Base-by-base conservation (phyloP, 345 rosid species). In the Psidium friedrichsthalianum region DNA sequence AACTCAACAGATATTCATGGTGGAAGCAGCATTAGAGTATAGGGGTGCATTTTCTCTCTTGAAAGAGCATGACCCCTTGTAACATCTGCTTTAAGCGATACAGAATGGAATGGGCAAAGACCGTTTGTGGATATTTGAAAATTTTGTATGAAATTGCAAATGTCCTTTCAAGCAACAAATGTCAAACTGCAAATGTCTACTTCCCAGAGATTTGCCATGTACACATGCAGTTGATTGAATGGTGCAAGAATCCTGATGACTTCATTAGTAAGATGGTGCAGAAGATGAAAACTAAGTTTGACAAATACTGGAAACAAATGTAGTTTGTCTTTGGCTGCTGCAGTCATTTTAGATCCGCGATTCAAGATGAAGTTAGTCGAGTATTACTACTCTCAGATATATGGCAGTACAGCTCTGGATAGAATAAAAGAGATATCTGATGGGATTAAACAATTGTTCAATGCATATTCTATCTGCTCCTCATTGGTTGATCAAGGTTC, bases 361-460 rank as follows among this genome's bases (percentile, higher is more conserved):
- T 97, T 93, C 89, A 97, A 97, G 92, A 92, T 95, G 96, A 95
- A 95, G 91, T 83, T 95, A 90, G 98, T 97, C 85, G 99, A 97
- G 88, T 95, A 95, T 88, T 97, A 94, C 87, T 97, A 95, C 89
- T 94, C 96, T 44, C 96, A 97, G 90, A 97, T 95, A 80, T 95
- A 97, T 87, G 99, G 98, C 40, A 97, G 97, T 86, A 94, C 96
- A 25, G 95, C 98, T 85, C 90, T 93, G 84, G 98, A 95, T 82
- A 91, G 94, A 56, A 93, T 95, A 89, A 97, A 97, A 89, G 97
- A 94, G 89, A 95, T 96, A 76, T 92, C 94, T 5, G 95, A 94
- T 86, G 95, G 98, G 86, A 85, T 95, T 83, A 95, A 90, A 87
- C 97, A 95, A 90, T 96, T 96, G 83, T 95, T 94, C 74, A 91